Evolutionary conservation across 805 yeast species (phyloP).

Genomic region (Starmera caribaea): DNA sequence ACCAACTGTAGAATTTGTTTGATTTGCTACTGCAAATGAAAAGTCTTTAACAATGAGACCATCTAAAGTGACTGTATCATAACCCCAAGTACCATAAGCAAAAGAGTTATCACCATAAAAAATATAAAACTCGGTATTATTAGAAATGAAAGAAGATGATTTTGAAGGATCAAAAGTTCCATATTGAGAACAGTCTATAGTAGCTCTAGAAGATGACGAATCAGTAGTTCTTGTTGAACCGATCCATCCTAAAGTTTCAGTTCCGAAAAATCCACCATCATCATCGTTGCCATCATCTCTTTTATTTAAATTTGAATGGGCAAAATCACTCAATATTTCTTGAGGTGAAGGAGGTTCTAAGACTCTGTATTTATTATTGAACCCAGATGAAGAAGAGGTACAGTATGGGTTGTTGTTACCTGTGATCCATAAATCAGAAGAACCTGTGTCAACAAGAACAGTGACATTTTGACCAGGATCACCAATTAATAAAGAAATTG

Average conservation of each 20-base stretch:
- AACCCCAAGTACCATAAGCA: conserved; percentile 31
- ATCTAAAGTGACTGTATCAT: conserved; percentile 49
- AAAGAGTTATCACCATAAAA: conserved; percentile 42
- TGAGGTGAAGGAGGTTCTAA: conserved; percentile 1
- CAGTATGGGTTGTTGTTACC: conserved; percentile 40
- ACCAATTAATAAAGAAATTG: conserved; percentile 41
- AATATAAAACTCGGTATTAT: conserved; percentile 30
- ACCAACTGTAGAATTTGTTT: conserved; percentile 53
- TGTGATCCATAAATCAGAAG: conserved; percentile 64
- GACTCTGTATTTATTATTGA: conserved; percentile 1
- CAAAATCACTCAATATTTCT: neutral
- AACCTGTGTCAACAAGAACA: conserved; percentile 66
- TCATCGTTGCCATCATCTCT: neutral
- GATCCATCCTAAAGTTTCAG: neutral
- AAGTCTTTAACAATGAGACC: conserved; percentile 40
- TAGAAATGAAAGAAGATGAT: conserved; percentile 24
- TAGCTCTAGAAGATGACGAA: conserved; percentile 9
- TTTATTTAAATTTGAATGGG: neutral
- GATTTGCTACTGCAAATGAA: conserved; percentile 68
- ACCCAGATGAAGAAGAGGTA: conserved; percentile 7
- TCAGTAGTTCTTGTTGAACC: neutral
- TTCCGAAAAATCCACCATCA: neutral
- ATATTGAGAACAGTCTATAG: conserved; percentile 27
- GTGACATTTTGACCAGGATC: conserved; percentile 45
- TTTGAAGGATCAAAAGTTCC: conserved; percentile 27